Evolutionary conservation across 139 green algal species (phyloP).

Genomic region (Micractinium conductrix): DNA sequence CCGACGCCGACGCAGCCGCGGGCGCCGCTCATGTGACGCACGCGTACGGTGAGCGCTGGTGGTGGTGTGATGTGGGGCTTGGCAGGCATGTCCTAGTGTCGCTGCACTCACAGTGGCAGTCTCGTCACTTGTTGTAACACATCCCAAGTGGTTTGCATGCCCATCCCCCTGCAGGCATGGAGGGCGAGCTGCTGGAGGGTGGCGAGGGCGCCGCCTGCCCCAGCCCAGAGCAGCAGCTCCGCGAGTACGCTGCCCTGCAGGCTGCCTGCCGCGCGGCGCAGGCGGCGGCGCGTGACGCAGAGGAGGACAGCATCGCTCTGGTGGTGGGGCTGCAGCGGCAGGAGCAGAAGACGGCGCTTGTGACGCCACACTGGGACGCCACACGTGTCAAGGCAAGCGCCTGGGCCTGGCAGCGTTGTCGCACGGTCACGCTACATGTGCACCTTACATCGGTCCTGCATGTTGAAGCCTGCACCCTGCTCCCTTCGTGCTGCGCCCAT

Average conservation of each 20-base stretch:
- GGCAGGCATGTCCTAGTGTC: background rate
- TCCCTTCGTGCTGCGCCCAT: background rate
- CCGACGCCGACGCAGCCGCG: background rate
- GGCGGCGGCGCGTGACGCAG: background rate
- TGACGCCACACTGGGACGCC: slow-evolving; percentile 24
- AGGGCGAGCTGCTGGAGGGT: background rate
- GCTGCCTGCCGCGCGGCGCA: background rate
- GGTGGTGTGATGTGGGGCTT: background rate
- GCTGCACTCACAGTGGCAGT: background rate
- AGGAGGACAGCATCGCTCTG: slow-evolving; percentile 8
- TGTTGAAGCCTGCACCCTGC: background rate
- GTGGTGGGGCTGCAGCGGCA: background rate
- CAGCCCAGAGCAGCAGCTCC: background rate
- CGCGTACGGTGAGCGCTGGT: slow-evolving; percentile 8
- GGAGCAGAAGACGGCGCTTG: slow-evolving; percentile 35
- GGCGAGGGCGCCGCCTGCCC: background rate
- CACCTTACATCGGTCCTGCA: background rate
- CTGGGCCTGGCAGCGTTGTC: background rate
- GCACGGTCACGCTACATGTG: background rate
- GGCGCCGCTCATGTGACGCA: too few species aligned
- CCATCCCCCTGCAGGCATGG: background rate
- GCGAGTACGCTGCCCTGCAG: background rate
- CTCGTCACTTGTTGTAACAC: background rate
- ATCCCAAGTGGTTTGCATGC: background rate
- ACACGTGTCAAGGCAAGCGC: slow-evolving; percentile 10